phyloP scores from a whole-genome alignment of 257 asterid genomes.

The Solanum chiquidenum region DNA sequence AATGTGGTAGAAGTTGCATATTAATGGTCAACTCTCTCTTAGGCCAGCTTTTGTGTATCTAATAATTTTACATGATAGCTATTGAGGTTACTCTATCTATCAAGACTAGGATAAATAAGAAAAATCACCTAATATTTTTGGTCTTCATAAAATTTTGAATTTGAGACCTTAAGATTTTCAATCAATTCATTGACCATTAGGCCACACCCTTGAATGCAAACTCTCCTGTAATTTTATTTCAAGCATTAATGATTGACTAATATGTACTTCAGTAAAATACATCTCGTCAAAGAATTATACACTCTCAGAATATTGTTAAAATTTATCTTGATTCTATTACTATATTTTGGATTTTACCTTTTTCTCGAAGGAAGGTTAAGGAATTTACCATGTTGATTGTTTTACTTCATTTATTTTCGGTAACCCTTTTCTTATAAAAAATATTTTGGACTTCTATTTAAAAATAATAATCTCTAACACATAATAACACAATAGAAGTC shows the following conservation, averaged over 20 bases:
- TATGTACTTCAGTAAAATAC: background rate
- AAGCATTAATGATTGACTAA: slow-evolving; percentile 10
- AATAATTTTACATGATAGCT: too few relatives aligned
- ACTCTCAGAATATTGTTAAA: background rate
- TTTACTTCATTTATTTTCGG: background rate
- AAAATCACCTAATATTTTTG: too few relatives aligned
- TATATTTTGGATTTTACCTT: background rate
- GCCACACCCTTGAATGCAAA: rapidly evolving
- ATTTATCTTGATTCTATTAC: background rate
- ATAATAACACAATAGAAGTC: background rate
- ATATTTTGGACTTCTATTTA: background rate
- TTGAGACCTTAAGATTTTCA: rapidly evolving
- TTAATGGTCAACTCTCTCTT: background rate
- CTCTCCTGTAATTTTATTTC: background rate
- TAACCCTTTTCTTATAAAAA: background rate
- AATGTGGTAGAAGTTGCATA: background rate
- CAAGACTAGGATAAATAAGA: too few relatives aligned
- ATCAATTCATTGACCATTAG: too few relatives aligned
- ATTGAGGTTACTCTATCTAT: too few relatives aligned
- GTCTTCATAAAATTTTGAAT: too few relatives aligned
- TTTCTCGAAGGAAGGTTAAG: background rate
- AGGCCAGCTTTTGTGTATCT: too few relatives aligned
- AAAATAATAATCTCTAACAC: background rate
- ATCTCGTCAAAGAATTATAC: background rate
- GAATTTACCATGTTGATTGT: background rate